Evolutionary conservation across 352 stramenopile genomes (phyloP), one percentile per base, ranked within the genome.

Genomic region (Pythium biforme): DNA sequence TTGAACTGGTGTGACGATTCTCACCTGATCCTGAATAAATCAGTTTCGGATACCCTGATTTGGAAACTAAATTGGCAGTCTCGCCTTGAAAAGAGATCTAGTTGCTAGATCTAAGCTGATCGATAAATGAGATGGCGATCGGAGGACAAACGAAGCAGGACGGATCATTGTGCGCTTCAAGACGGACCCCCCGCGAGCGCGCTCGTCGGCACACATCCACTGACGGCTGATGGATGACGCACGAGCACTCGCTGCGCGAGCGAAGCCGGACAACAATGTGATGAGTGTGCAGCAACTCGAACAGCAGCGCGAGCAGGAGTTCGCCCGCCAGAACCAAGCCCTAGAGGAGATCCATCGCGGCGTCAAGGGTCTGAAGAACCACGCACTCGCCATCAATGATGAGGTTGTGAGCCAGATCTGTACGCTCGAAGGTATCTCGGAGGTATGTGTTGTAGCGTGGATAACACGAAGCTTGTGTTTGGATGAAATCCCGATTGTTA

Each of bases 321-420:
- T 80, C 27, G 66, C 74, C 17, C 66, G 74, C 14, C 86, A 94
- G 70, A 83, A 94, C 48, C 77, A 75, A 14, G 41, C 83, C 61
- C 74, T 94, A 25, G 80, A 92, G 57, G 70, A 90, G 46, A 88
- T 94, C 53, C 79, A 91, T 59, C 72, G 63, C 50, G 81, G 86
- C 53, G 86, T 92, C 11, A 77, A 84, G 55, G 77, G 72, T 0
- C 72, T 92, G 11, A 91, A 92, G 74, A 76, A 84, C 63, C 82
- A 92, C 39, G 86, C 86, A 33, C 73, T 85, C n/a, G 86, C 81
- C 17, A 94, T 92, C 64, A 92, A 92, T 50, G 80, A 76, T 52
- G 83, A 91, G 72, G 86, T 92, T 6, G 64, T 89, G 26, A 75
- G 83, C 59, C 81, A 92, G 55, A 92, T 89, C 60, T 66, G 73